Evolutionary conservation across 805 yeast genomes (phyloP).

Genomic region (Torulaspora microellipsoides): DNA sequence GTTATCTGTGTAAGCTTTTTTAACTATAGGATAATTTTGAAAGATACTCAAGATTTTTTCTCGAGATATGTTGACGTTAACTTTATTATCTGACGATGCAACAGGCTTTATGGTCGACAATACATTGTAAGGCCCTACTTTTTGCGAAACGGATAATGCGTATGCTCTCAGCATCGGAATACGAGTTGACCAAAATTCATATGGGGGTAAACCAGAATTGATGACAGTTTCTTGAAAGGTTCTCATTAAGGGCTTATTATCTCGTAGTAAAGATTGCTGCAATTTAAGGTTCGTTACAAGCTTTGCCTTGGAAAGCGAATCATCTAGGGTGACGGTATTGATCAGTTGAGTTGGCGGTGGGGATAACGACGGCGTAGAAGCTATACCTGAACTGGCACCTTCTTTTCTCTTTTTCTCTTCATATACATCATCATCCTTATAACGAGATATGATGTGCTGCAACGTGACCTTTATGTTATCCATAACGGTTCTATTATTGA

Average conservation of each 20-base stretch:
- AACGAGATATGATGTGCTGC: conserved; percentile 65
- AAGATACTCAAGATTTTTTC: conserved; percentile 87
- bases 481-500: conserved; percentile 71
- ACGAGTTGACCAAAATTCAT: conserved; percentile 83
- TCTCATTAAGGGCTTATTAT: conserved; percentile 62
- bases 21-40: conserved; percentile 87
- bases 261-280: conserved; percentile 72
- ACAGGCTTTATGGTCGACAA: conserved; percentile 90
- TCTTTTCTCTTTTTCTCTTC: conserved; percentile 36
- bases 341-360: conserved; percentile 33
- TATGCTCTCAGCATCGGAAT: conserved; percentile 75
- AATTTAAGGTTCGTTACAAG: conserved; percentile 66
- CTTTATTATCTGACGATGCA: conserved; percentile 88
- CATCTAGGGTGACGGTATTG: conserved; percentile 38
- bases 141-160: conserved; percentile 80
- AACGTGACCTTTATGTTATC: conserved; percentile 63
- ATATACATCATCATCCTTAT: conserved; percentile 46
- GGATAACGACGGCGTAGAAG: conserved; percentile 18
- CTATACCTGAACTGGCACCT: conserved; percentile 8
- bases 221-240: conserved; percentile 88
- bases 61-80: conserved; percentile 85
- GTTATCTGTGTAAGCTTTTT: conserved; percentile 80
- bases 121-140: conserved; percentile 90
- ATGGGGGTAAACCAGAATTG: conserved; percentile 65
- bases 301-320: conserved; percentile 50